Evolutionary conservation across 1,284 basidiomycete genomes (phyloP).

Genomic region (Vanrija sp.): DNA sequence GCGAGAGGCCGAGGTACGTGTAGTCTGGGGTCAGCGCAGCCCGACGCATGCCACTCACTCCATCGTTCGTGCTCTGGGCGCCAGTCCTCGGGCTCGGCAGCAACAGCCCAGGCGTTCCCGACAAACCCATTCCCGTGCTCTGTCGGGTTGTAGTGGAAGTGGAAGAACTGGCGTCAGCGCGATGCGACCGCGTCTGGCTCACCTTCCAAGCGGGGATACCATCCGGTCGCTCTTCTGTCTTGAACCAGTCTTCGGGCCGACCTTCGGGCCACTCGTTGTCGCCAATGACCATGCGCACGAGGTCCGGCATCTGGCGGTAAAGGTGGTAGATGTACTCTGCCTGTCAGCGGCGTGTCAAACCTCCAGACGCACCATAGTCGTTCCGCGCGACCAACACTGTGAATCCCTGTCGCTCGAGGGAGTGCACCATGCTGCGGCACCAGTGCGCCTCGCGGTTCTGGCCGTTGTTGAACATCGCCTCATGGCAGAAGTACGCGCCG

Average conservation of each 20-base stretch:
- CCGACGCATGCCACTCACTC: too few species aligned
- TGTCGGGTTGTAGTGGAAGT: slow-evolving; percentile 14
- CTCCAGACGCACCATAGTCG: slow-evolving; percentile 13
- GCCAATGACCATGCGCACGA: slow-evolving; percentile 14
- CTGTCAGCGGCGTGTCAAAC: background rate
- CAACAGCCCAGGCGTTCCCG: slow-evolving; percentile 11
- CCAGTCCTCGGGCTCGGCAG: background rate
- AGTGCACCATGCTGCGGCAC: background rate
- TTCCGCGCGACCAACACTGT: slow-evolving; percentile 12
- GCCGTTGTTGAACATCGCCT: background rate
- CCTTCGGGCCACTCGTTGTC: slow-evolving; percentile 8
- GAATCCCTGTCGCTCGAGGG: slow-evolving; percentile 12
- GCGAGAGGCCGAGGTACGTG: slow-evolving; percentile 12
- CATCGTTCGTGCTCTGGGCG: background rate
- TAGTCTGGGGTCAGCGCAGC: slow-evolving; percentile 4
- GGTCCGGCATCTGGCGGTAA: slow-evolving; percentile 14
- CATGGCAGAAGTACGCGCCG: background rate
- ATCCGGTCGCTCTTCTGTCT: slow-evolving; percentile 3
- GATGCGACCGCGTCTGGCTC: background rate
- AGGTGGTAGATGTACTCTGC: slow-evolving; percentile 17
- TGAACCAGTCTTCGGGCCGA: slow-evolving; percentile 3
- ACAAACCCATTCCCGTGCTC: slow-evolving; percentile 6
- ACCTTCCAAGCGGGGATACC: slow-evolving; percentile 21
- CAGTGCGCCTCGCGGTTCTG: background rate
- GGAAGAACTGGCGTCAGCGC: slow-evolving; percentile 10